Evolutionary conservation across 805 yeast species (phyloP), one percentile per base, ranked within the genome.

Genomic region (Blastobotrys americana): DNA sequence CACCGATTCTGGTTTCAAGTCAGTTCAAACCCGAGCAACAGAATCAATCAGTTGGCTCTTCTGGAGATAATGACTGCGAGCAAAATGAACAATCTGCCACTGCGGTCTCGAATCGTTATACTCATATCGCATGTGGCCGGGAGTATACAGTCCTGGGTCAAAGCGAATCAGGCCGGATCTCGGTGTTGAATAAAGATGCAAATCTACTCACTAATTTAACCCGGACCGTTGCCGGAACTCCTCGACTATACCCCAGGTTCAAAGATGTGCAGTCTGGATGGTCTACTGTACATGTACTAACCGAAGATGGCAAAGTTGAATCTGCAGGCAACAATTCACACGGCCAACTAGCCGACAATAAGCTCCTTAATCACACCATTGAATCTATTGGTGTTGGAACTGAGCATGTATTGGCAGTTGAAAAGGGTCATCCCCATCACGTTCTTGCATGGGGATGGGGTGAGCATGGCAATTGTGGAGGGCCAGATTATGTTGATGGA

Each of bases 361-460:
- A 40, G 13, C 37, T 43, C 13, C 48, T 27, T 5, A 13, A 6
- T 5, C 15, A 25, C 8, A 15, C 45, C 34, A 38, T 36, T 48
- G 58, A 25, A 40, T 47, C 19, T 28, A 67, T 69, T 43, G 67
- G 70, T 1, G 71, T 77, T 4, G 98, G 98, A 0, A 85, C 95
- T 60, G 97, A 90, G 58, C 98, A 90, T 61, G 94, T 93, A 0
- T 55, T 88, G 15, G 54, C 54, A 9, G 8, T 57, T 61, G 4
- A 42, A 54, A 25, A 25, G 13, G 31, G 31, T 8, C 2, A 38
- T 35, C 2, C 47, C 37, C 10, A 42, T 1, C 41, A 45, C 5
- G 80, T 88, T 0, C 66, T 57, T 44, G 73, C 89, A 2, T 93
- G 97, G 97, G 98, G 98, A 0, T 90, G 98, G 98, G 97, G 96